Percentiles rank a stretch among this genome's conserved stretches.
These are phyloP conservation scores for Globisporangium uncinulatum DNA, from an alignment of 352 stramenopile species.

Conservation along the genomic window DNA sequence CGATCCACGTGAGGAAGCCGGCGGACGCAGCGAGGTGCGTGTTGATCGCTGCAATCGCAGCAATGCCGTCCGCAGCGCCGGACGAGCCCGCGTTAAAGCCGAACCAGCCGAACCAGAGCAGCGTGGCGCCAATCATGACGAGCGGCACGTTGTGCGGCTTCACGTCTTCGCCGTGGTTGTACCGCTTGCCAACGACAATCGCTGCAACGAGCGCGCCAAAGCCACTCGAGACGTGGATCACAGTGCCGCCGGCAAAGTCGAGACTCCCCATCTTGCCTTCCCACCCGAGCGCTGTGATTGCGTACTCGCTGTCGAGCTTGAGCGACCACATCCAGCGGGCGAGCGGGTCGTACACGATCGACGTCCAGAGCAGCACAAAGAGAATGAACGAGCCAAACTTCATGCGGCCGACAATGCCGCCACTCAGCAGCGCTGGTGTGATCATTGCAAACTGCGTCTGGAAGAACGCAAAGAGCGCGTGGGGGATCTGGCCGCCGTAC, in stretches of 20 bases:
- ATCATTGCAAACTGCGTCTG: conserved; percentile 84
- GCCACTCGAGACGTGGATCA: conserved; percentile 79
- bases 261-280: conserved; percentile 64
- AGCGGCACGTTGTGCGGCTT: conserved; percentile 83
- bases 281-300: conserved; percentile 40
- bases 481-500: conserved; percentile 57
- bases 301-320: conserved; percentile 53
- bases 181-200: conserved; percentile 64
- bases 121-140: conserved; percentile 69
- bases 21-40: conserved; percentile 58
- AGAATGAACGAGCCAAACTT: conserved; percentile 69
- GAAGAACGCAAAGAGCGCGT: conserved; percentile 72
- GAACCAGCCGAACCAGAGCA: conserved; percentile 87
- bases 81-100: conserved; percentile 76
- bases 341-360: conserved; percentile 80
- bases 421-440: conserved; percentile 65
- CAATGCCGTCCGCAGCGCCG: conserved; percentile 54
- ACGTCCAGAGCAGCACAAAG: conserved; percentile 81
- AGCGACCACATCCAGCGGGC: conserved; percentile 81
- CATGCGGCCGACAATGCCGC: conserved; percentile 81
- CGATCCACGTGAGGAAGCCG: conserved; percentile 67
- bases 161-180: conserved; percentile 65
- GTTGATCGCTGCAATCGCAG: conserved; percentile 65
- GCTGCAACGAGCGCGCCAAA: conserved; percentile 71
- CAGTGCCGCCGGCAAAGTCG: conserved; percentile 81